Conservation (phyloP, 352 stramenopile genomes). For the Elongisporangium undulatum region DNA sequence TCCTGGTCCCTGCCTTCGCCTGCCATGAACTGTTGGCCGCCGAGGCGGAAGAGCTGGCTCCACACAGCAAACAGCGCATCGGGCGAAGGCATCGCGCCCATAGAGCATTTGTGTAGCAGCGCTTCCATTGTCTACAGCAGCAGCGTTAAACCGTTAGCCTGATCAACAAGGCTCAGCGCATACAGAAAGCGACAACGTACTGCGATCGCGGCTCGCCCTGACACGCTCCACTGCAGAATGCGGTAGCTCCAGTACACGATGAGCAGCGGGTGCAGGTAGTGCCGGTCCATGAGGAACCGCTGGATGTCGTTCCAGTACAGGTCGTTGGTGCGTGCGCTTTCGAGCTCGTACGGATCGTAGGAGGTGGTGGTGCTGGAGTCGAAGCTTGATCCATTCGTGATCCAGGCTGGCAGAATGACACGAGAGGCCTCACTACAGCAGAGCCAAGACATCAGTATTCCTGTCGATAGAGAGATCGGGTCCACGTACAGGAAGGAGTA, state of each 20-base stretch:
- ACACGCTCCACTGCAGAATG: slow-evolving; percentile 66
- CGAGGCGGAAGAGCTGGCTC: slow-evolving; percentile 52
- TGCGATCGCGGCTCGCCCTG: slow-evolving; percentile 43
- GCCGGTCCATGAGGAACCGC: slow-evolving; percentile 44
- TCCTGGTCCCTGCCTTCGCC: slow-evolving; percentile 12
- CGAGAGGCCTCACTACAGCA: not conserved
- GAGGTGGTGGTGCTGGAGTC: not conserved
- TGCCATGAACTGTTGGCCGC: not conserved
- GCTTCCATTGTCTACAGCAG: slow-evolving; percentile 56
- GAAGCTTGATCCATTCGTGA: not conserved
- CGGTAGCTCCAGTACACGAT: slow-evolving; percentile 64
- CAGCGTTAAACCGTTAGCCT: slow-evolving; percentile 1
- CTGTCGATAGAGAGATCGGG: not conserved
- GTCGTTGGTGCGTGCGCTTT: slow-evolving; percentile 66
- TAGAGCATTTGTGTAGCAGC: slow-evolving; percentile 49
- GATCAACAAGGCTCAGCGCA: too few species aligned
- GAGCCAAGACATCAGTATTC: not conserved
- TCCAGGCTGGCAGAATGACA: not conserved
- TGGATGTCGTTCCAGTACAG: slow-evolving; percentile 81
- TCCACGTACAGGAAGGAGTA: not conserved
- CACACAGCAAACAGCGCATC: slow-evolving; percentile 56
- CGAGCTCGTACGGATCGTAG: slow-evolving; percentile 65
- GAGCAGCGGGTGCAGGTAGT: slow-evolving; percentile 62
- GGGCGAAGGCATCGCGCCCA: slow-evolving; percentile 42
- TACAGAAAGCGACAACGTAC: slow-evolving; percentile 20